Evolutionary conservation across 768 basidiomycete species (phyloP).

Genomic region (Gloeophyllum trabeum): DNA sequence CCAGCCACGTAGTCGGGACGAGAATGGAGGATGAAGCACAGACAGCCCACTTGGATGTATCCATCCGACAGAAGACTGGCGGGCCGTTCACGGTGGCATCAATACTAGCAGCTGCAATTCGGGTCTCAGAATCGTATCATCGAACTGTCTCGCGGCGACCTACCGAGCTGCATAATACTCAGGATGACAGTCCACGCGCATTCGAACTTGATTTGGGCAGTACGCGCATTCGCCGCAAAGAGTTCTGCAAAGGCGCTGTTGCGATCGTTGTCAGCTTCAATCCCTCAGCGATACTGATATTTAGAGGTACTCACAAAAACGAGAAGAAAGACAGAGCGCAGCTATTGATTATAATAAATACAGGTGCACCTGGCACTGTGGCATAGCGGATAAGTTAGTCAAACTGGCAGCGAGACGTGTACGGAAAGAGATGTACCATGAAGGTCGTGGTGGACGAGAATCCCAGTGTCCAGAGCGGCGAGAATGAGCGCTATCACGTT

Average conservation of each 20-base stretch:
- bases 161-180: constrained; percentile 40
- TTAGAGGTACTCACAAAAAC: constrained; percentile 17
- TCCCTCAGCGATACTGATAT: background rate
- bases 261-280: background rate
- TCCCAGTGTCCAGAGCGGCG: constrained; percentile 42
- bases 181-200: constrained; percentile 43
- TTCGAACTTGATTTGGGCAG: constrained; percentile 37
- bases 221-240: constrained; percentile 22
- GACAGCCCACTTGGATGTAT: constrained; percentile 2
- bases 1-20: constrained; percentile 18
- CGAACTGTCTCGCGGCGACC: too few species aligned
- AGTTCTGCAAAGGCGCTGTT: constrained; percentile 26
- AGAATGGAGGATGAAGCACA: constrained; percentile 19
- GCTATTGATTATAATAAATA: constrained; percentile 38
- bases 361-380: constrained; percentile 34
- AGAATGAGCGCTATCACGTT: constrained; percentile 43
- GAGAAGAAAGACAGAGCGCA: constrained; percentile 20
- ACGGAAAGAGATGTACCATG: too few species aligned
- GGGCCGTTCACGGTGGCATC: constrained; percentile 33
- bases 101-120: constrained; percentile 33
- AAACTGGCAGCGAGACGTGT: too few species aligned
- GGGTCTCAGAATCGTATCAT: too few species aligned
- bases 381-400: too few species aligned
- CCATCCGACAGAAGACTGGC: constrained; percentile 19
- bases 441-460: background rate